These are phyloP conservation scores for Pezizomycotina sp. DNA, from an alignment of 2,329 filamentous ascomycete genomes.

Conservation along the genomic window DNA sequence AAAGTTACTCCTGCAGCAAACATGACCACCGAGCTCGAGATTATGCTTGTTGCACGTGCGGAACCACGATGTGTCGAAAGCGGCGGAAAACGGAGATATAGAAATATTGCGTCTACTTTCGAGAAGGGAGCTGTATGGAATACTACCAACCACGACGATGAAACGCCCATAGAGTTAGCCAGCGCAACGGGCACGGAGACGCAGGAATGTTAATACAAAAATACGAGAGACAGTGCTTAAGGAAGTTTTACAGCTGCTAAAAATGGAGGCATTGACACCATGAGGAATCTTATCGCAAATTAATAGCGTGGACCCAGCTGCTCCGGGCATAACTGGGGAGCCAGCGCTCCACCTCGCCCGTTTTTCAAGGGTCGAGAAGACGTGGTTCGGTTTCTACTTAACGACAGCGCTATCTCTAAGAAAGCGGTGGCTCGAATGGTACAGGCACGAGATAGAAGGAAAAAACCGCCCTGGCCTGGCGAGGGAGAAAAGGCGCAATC, in stretches of 20 bases:
- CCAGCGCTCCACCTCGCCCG: too few species aligned
- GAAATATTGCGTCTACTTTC: not conserved
- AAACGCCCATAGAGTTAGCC: not conserved
- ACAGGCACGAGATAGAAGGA: too few species aligned
- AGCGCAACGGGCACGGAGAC: not conserved
- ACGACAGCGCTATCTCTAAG: too few species aligned
- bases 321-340: too few species aligned
- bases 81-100: not conserved
- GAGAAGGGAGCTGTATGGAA: not conserved
- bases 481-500: too few species aligned
- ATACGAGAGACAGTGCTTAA: too few species aligned
- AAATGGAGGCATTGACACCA: not conserved
- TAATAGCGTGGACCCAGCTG: too few species aligned
- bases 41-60: not conserved
- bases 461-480: too few species aligned
- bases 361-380: too few species aligned
- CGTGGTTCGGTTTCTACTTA: too few species aligned
- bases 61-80: slow-evolving; percentile 1
- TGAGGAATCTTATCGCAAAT: too few species aligned
- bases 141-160: not conserved
- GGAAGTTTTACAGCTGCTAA: not conserved
- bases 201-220: not conserved
- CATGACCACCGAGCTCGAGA: not conserved
- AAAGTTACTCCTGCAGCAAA: not conserved
- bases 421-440: too few species aligned